Conservation (phyloP, 257 asterid species). For the Cynanchum wilfordii region DNA sequence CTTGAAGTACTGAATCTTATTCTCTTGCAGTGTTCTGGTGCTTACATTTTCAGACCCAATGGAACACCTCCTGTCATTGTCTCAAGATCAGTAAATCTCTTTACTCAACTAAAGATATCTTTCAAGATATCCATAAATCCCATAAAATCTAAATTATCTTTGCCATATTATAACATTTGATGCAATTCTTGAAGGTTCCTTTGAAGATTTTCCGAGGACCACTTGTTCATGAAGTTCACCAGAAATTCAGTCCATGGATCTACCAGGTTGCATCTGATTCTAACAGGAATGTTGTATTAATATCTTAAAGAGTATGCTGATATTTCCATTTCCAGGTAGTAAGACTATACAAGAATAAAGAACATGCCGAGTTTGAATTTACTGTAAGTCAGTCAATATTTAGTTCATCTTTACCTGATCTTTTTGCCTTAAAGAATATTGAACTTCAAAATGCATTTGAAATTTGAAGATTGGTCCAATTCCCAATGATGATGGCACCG, state of each 20-base stretch:
- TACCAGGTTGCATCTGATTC: constrained; percentile 44
- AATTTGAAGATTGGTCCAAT: constrained; percentile 68
- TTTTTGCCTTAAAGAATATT: constrained; percentile 8
- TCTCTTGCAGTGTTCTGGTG: constrained; percentile 62
- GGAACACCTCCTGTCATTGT: constrained; percentile 49
- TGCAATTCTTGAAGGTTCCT: constrained; percentile 45
- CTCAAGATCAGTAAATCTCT: constrained; percentile 57
- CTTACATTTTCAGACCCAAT: constrained; percentile 82
- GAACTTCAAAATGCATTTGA: constrained; percentile 13
- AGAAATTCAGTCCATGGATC: constrained; percentile 75
- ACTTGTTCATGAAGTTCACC: constrained; percentile 81
- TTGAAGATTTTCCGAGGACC: constrained; percentile 64
- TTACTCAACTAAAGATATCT: not conserved
- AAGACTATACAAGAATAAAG: constrained; percentile 76
- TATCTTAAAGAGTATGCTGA: not conserved
- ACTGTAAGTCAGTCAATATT: constrained; percentile 55
- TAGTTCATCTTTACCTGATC: not conserved
- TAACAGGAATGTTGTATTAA: not conserved
- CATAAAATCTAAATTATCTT: not conserved
- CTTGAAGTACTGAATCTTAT: constrained; percentile 13
- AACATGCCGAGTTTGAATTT: constrained; percentile 83
- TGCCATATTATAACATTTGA: constrained; percentile 3
- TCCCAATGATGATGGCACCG: constrained; percentile 59
- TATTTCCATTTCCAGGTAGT: constrained; percentile 47
- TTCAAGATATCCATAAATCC: not conserved